Evolutionary conservation across 352 stramenopile genomes (phyloP), one percentile per base, ranked within the genome.

Genomic region (Pythium dissotocum): DNA sequence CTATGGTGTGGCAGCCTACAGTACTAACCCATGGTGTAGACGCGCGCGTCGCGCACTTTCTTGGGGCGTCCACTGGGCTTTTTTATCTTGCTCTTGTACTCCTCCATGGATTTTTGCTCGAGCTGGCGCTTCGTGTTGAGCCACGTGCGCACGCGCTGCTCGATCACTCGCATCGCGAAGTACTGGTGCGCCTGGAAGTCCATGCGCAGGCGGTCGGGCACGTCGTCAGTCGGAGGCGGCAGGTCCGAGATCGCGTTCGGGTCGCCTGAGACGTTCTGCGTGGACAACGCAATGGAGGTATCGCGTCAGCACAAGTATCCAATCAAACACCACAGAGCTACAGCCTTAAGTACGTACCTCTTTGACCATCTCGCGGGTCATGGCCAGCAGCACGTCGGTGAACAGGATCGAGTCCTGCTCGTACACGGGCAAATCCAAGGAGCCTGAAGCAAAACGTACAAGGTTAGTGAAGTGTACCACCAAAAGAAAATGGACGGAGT

Each of bases 21-120:
- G 21, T 49, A 30, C 72, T 85, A 91, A 61, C 76, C 78, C 60
- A 90, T 82, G 32, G 86, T 91, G 74, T 91, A 93, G 16, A 91
- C 84, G 21, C 83, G 77, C 13, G 82, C 83, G 63, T 91, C 82
- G 30, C 84, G 86, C 65, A 90, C 72, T 70, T 91, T 90, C 55
- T 92, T 92, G 32, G 82, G 82, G 9, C 83, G 81, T 2, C 82
- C 80, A 28, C 80, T 91, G 32, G 82, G 84, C 58, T 94, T 92
- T 65, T 94, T 94, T 70, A 91, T 94, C 72, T 92, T 92, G 71
- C 85, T 90, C 55, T 90, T 91, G 82, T 94, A 90, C 69, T 92
- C 81, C 46, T 91, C 82, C 76, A 91, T 89, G 67, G 84, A 87
- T 60, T 78, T 76, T 58, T 85, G 80, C 67, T 92, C 86, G 40